Conservation (phyloP, 192 early-diverging fungal genomes). For the Piromyces finnis region DNA sequence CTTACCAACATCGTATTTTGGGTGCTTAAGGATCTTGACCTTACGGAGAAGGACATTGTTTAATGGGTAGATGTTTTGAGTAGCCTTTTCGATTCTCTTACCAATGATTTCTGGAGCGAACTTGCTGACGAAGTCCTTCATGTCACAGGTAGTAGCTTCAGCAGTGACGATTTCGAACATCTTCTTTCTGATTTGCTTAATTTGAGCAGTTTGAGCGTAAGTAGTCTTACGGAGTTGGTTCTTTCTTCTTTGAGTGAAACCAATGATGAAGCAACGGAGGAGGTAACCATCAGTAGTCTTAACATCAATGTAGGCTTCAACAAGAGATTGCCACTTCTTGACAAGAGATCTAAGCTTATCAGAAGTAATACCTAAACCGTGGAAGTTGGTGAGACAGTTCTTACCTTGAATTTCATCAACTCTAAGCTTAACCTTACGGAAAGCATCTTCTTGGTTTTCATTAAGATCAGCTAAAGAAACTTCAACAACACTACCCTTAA, state of each 20-base stretch:
- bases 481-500: conserved; percentile 94
- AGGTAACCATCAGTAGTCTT: conserved; percentile 99
- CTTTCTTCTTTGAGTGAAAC: conserved; percentile 83
- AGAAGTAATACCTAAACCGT: conserved; percentile 98
- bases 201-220: conserved; percentile 91
- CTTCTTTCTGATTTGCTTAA: conserved; percentile 98
- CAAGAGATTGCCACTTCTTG: conserved; percentile 98
- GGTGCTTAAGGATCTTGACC: conserved; percentile 97
- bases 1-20: conserved; percentile 44
- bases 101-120: conserved; percentile 94
- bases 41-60: conserved; percentile 92
- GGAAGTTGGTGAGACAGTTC: conserved; percentile 99
- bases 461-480: conserved; percentile 90
- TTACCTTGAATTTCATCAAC: conserved; percentile 95
- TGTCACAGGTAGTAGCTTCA: conserved; percentile 68
- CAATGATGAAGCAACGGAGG: conserved; percentile 90
- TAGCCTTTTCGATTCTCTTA: conserved; percentile 92
- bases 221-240: conserved; percentile 97
- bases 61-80: conserved; percentile 94
- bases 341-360: conserved; percentile 99
- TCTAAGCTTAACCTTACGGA: conserved; percentile 95
- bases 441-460: conserved; percentile 71
- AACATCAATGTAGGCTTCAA: conserved; percentile 95
- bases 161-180: conserved; percentile 96
- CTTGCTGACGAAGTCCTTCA: conserved; percentile 93